Conservation (phyloP, 768 basidiomycete genomes). For the Boletus subcaerulescens region DNA sequence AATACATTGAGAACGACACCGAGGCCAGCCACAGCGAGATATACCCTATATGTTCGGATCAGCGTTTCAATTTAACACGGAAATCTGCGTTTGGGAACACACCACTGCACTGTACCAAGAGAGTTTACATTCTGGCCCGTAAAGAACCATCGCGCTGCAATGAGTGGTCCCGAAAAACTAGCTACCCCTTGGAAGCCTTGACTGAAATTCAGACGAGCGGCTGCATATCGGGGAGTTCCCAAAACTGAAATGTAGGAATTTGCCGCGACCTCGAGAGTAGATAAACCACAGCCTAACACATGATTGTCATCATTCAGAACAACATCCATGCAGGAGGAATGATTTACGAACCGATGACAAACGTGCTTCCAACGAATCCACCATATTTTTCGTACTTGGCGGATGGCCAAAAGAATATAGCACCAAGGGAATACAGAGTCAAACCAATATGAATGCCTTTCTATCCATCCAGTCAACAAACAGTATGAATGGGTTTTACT, state of each 20-base stretch:
- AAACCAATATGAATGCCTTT: conserved; percentile 65
- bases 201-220: conserved; percentile 73
- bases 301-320: neutral
- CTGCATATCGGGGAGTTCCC: conserved; percentile 65
- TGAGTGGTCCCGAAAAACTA: conserved; percentile 69
- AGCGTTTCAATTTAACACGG: neutral
- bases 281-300: conserved; percentile 56
- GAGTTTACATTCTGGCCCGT: conserved; percentile 55
- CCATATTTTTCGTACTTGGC: conserved; percentile 65
- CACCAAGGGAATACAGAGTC: conserved; percentile 58
- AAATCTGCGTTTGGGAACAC: neutral
- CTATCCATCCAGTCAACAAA: conserved; percentile 21
- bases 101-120: conserved; percentile 70
- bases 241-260: conserved; percentile 79
- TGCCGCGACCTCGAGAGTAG: conserved; percentile 67
- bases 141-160: conserved; percentile 76
- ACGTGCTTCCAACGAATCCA: conserved; percentile 73
- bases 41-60: conserved; percentile 43
- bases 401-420: conserved; percentile 78
- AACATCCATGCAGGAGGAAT: neutral
- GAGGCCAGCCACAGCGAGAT: conserved; percentile 61
- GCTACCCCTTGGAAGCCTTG: conserved; percentile 80
- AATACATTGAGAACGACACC: conserved; percentile 59
- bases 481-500: neutral
- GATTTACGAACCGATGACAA: conserved; percentile 51